Conservation (phyloP, 169 alveolate genomes). For the Eimeria zaria region DNA sequence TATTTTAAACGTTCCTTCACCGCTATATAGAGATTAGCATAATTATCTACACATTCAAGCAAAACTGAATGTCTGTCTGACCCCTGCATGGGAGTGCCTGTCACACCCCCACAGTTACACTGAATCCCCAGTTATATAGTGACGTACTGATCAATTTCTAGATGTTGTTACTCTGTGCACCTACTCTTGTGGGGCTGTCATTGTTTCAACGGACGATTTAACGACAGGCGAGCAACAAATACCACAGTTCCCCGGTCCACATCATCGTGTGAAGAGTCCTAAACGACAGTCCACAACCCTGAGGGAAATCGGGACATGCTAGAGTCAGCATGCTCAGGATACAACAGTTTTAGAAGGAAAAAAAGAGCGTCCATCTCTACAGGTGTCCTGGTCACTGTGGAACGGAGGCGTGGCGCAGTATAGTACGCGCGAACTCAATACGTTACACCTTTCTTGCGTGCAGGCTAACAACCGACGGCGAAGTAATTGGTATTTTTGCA, state of each 20-base stretch:
- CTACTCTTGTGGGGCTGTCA: neutral
- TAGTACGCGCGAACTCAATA: too few relatives aligned
- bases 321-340: neutral
- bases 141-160: neutral
- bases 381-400: too few relatives aligned
- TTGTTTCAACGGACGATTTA: neutral
- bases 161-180: neutral
- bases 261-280: neutral
- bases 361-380: too few relatives aligned
- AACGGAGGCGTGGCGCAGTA: too few relatives aligned
- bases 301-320: neutral
- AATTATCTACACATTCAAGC: neutral
- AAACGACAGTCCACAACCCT: neutral
- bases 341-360: too few relatives aligned
- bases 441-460: too few relatives aligned
- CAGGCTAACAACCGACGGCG: too few relatives aligned
- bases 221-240: neutral
- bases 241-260: neutral
- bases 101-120: constrained; percentile 1
- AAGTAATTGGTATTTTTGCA: too few relatives aligned
- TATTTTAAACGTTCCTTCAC: neutral
- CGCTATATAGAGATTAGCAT: neutral
- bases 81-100: neutral
- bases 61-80: too few relatives aligned
- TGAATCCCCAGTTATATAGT: neutral